Base-by-base conservation (phyloP, 2,329 filamentous ascomycete species). In the Aschersonia sp. region DNA sequence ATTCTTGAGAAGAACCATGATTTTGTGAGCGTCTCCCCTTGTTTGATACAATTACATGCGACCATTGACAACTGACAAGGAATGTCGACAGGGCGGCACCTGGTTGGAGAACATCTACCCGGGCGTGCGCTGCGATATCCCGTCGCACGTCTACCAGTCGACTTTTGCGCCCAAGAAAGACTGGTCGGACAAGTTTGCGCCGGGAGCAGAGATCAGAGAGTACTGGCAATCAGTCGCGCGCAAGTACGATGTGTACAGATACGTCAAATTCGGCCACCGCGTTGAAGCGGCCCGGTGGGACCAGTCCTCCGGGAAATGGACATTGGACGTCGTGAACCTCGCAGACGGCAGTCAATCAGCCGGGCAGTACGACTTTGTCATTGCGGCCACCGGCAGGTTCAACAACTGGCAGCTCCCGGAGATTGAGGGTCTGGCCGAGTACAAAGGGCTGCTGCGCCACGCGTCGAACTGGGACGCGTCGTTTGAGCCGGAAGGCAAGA, bases 1-100 rank as follows among this genome's bases (percentile, higher is more conserved):
- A 78, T 85, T 39, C 77, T 77, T 47, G 81, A 85, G 56, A 85
- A 84, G 63, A 84, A 84, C 52, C 56, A 66, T 0, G 79, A 83
- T 45, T 72, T 84, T 56, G 79, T 83, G 65, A 54, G 77, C 66
- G 3, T 47, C 32, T 12, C 10, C 37, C 39, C 29, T 11, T 29
- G 8, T 35, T 35, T 14, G 31, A 22, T 9, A 5, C 29, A 11
- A 10, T 32, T 32, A 14, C 1, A 12, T n/a, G 10, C 10, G 9
- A 6, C 11, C 10, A 8, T 11, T 37, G 35, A 37, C 2, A 22
- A 12, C 35, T 37, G 35, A 37, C 35, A 37, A 37, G 3, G 8
- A 12, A 12, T 6, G 30, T 41, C 42, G 35, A 12, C 44, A 71
- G 66, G 71, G 71, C 32, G 72, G 73, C 1, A 75, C 70, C 4